phyloP scores from a whole-genome alignment of 257 asterid species.

The Gentiana macrophylla region DNA sequence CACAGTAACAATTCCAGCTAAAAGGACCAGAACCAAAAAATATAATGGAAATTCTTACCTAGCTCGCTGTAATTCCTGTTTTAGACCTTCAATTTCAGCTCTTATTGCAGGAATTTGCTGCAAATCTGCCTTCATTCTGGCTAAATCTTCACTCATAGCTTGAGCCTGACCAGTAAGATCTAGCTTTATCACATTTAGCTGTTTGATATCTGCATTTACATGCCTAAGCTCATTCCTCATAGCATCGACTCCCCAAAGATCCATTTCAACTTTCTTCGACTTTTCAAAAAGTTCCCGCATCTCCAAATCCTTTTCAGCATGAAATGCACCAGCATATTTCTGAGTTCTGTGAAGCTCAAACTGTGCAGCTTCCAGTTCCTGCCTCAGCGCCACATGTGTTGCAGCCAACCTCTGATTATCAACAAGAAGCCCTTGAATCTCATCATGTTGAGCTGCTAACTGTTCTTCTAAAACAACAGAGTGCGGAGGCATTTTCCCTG shows the following conservation, averaged over 20 bases:
- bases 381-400: slow-evolving; percentile 87
- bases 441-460: slow-evolving; percentile 74
- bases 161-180: slow-evolving; percentile 67
- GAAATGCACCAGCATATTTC: slow-evolving; percentile 58
- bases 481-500: slow-evolving; percentile 61
- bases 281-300: slow-evolving; percentile 70
- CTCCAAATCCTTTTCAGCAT: slow-evolving; percentile 57
- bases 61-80: slow-evolving; percentile 64
- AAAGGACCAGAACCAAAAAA: slow-evolving; percentile 1
- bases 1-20: slow-evolving; percentile 2
- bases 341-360: slow-evolving; percentile 73
- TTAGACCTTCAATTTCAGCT: slow-evolving; percentile 62
- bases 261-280: slow-evolving; percentile 68
- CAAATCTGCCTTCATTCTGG: slow-evolving; percentile 65
- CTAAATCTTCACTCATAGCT: slow-evolving; percentile 81
- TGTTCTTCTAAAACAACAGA: slow-evolving; percentile 64
- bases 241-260: slow-evolving; percentile 54
- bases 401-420: slow-evolving; percentile 95
- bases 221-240: slow-evolving; percentile 82
- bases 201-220: slow-evolving; percentile 67
- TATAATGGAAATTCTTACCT: slow-evolving; percentile 30
- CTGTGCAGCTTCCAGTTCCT: slow-evolving; percentile 74
- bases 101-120: slow-evolving; percentile 72
- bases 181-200: slow-evolving; percentile 64
- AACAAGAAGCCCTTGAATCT: slow-evolving; percentile 63